Evolutionary conservation across 129 eudicot genomes (phyloP), one percentile per base, ranked within the genome.

Genomic region (Centrapalus pauciflorus): DNA sequence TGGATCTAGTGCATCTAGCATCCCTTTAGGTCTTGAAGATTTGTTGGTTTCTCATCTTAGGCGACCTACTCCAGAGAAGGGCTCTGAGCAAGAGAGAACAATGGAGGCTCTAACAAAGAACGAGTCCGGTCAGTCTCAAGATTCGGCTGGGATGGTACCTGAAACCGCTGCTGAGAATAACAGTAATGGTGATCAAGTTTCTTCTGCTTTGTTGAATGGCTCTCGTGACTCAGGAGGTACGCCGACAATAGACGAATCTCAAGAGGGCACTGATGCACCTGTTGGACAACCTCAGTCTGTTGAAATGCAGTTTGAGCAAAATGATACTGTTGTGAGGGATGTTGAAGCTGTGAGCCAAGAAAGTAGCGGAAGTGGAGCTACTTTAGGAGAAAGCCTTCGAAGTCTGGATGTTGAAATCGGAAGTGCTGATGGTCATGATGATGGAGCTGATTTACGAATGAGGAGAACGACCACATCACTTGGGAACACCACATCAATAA

Each of bases 341-440:
- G 96, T 84, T 70, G 98, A 88, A 78, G 98, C 98, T 25, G 96
- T 93, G 54, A 93, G 98, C 76, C 98, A 93, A 74, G 96, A 82
- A 78, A 93, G 98, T 68, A 77, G 96, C 68, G 98, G 82, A 69
- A 93, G 98, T 82, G 96, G 98, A 26, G 98, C 98, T 10, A 88
- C 96, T 6, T 71, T 93, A 55, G 98, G 96, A 51, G 98, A 93
- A 76, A 93, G 98, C 75, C 86, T 93, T 27, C 83, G 96, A 10
- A 93, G 98, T 83, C 83, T 93, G 10, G 98, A 93, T 82, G 98
- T 93, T 67, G 98, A 93, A 79, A 93, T 88, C 66, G 98, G 98
- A 38, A 93, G 98, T 80, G 96, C 96, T 35, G 98, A 93, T 86
- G 98, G 98, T 30, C 96, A 93, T 64, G 98, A 93, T 82, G 98